Evolutionary conservation across 73 alveolate genomes (phyloP), one percentile per base, ranked within the genome.

Genomic region (Blepharisma stoltei): DNA sequence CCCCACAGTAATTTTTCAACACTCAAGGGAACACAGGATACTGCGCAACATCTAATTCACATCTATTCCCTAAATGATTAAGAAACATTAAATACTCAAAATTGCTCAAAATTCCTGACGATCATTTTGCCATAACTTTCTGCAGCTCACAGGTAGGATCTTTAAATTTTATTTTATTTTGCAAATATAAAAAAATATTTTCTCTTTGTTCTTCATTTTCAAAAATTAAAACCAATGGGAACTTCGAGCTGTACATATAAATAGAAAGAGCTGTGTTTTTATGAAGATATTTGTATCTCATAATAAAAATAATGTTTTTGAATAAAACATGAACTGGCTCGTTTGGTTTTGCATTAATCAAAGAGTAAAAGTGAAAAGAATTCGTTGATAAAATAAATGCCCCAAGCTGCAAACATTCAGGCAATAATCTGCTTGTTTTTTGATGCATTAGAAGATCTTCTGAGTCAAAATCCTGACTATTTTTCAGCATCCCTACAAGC

Each of bases 21-120:
- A 96, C 85, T 98, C 99, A 96, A 0, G 99, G 99, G 80, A 94
- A 96, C 18, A 96, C 97, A 11, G 99, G 99, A 79, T 96, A 96
- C 80, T 96, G 94, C 14, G 98, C 93, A 41, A 94, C 68, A 81
- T 96, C 97, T 78, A 88, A 83, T 85, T 84, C 89, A 54, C 96
- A 78, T 66, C 99, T 86, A 47, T 93, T 88, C 14, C 98, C 88
- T 47, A 77, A 88, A n/a, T 94, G 80, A 81, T 96, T 96, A 21
- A 96, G 83, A 49, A 91, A 86, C 94, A 94, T 90, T 68, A 96
- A 81, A 85, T 96, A 96, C 18, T 96, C 97, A 78, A 88, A 93
- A 81, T 96, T 96, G 25, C 97, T 81, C 43, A 96, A 66, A 7
- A 85, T 92, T 7, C 99, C 99, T 50, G 89, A 92, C 9, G 87